Conservation (phyloP, 2,329 filamentous ascomycete genomes). For the Verticillium nubilum region DNA sequence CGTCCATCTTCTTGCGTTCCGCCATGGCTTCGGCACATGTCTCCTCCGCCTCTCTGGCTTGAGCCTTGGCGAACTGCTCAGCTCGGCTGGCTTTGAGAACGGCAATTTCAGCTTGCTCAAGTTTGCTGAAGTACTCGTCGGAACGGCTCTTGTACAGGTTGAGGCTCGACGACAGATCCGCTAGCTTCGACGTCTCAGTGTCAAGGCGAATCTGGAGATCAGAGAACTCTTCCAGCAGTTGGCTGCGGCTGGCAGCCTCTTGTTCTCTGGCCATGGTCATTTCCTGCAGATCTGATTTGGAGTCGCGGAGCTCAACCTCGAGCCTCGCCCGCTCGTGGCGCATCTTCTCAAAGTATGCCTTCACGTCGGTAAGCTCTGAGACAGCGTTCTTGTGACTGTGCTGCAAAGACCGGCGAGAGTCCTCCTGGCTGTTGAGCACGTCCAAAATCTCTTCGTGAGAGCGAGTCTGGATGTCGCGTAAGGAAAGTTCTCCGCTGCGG, state of each 20-base stretch:
- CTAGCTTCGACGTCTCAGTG: constrained; percentile 76
- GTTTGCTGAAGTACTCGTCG: constrained; percentile 94
- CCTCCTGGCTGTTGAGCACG: constrained; percentile 86
- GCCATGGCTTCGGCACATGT: constrained; percentile 86
- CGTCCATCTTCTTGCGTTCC: constrained; percentile 86
- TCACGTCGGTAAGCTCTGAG: constrained; percentile 79
- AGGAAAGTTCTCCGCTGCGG: constrained; percentile 77
- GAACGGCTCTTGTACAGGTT: constrained; percentile 86
- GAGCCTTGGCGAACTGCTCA: constrained; percentile 88
- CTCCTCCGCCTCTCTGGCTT: constrained; percentile 87
- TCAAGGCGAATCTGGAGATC: constrained; percentile 92
- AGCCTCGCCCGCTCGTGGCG: constrained; percentile 73
- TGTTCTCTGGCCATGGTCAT: constrained; percentile 74
- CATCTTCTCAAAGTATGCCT: constrained; percentile 79
- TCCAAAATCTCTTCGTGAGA: constrained; percentile 94
- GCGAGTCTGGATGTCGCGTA: constrained; percentile 86
- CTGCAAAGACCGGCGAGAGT: constrained; percentile 74
- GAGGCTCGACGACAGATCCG: constrained; percentile 78
- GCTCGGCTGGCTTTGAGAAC: constrained; percentile 88
- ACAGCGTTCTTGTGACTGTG: constrained; percentile 82
- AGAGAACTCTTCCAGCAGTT: constrained; percentile 86
- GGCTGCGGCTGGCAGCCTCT: constrained; percentile 78
- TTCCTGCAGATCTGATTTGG: constrained; percentile 77
- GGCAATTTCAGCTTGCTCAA: constrained; percentile 94
- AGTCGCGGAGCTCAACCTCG: constrained; percentile 83